Evolutionary conservation across 2,329 filamentous ascomycete genomes (phyloP).

Genomic region (Aaosphaeria arxii): DNA sequence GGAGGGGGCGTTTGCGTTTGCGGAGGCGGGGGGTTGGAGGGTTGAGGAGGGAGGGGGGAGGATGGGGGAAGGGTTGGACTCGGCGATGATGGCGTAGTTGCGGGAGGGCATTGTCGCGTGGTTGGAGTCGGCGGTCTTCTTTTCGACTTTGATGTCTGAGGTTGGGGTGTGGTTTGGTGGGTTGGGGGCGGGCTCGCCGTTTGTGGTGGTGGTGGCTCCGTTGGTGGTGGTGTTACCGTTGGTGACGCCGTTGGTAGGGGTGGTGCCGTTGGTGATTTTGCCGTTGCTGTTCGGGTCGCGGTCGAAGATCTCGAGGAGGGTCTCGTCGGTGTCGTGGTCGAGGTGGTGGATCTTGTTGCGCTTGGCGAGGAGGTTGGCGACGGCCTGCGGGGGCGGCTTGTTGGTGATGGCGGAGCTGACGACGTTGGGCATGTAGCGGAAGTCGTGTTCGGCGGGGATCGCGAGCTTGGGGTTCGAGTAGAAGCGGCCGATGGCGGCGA

Average conservation of each 20-base stretch:
- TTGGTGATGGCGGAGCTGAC: conserved; percentile 66
- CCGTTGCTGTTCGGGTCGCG: conserved; percentile 49
- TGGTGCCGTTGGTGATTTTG: conserved; percentile 9
- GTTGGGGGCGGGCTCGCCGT: conserved; percentile 1
- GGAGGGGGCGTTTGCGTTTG: not conserved
- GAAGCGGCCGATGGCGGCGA: conserved; percentile 63
- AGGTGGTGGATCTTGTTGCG: conserved; percentile 66
- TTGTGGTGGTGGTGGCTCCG: conserved; percentile 1
- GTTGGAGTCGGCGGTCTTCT: conserved; percentile 70
- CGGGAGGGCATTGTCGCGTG: conserved; percentile 77
- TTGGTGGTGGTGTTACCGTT: conserved; percentile 14
- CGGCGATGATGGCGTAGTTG: conserved; percentile 63
- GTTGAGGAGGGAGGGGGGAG: conserved; percentile 18
- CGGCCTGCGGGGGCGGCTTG: conserved; percentile 63
- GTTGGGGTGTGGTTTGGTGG: not conserved
- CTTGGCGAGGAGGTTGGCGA: conserved; percentile 61
- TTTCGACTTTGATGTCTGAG: conserved; percentile 17
- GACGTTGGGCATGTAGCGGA: conserved; percentile 63
- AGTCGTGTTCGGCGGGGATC: conserved; percentile 57
- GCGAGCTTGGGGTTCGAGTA: conserved; percentile 59
- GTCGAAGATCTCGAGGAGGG: conserved; percentile 61
- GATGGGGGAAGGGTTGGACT: conserved; percentile 38
- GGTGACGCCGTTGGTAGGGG: conserved; percentile 12
- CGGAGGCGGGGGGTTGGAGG: conserved; percentile 6
- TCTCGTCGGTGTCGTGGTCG: conserved; percentile 62